Evolutionary conservation across 345 rosid genomes (phyloP), one percentile per base, ranked within the genome.

Genomic region (Turnera subulata): DNA sequence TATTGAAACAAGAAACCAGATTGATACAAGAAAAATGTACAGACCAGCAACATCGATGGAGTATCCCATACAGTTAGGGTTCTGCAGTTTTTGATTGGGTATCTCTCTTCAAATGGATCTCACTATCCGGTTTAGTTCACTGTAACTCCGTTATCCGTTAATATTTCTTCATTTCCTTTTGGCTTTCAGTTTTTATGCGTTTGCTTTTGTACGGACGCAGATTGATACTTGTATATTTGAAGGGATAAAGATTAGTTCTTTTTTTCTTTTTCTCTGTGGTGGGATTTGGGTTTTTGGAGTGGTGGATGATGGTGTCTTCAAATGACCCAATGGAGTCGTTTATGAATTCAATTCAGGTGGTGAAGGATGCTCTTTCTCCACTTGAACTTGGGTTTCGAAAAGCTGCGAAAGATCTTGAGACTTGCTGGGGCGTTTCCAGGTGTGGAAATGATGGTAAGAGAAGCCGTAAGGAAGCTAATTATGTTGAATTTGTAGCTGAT

Each of bases 381-480:
- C 64, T 82, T 23, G 96, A 89, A 63, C 66, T 70, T 0, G 94
- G 94, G 8, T 60, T 89, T 37, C 74, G 71, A 25, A 86, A 75
- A 60, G 91, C 88, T 5, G 88, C 91, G 0, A 79, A 64, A 57
- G 96, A 86, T 69, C 54, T 89, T 51, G 94, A 86, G 64, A 65
- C 51, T 48, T 75, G 89, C 18, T 82, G 87, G 89, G 71, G 68
- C 18, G 71, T 61, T 35, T 55, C 64, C 26, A 67, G 53, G 16
- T 11, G n/a, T 9, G n/a, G 45, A 39, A 82, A 58, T 58, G 17
- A 25, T 53, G 29, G 26, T n/a, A 80, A 71, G 65, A 75, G 68
- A 18, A 65, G 63, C 56, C 65, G 65, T 54, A 62, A 71, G 21
- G 72, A n/a, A 51, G 42, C 15, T 35, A 46, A 26, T 72, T 2